Percentiles rank a stretch among this genome's conserved stretches.
Conservation (phyloP, 1,284 basidiomycete genomes). For the Tilletia indica region DNA sequence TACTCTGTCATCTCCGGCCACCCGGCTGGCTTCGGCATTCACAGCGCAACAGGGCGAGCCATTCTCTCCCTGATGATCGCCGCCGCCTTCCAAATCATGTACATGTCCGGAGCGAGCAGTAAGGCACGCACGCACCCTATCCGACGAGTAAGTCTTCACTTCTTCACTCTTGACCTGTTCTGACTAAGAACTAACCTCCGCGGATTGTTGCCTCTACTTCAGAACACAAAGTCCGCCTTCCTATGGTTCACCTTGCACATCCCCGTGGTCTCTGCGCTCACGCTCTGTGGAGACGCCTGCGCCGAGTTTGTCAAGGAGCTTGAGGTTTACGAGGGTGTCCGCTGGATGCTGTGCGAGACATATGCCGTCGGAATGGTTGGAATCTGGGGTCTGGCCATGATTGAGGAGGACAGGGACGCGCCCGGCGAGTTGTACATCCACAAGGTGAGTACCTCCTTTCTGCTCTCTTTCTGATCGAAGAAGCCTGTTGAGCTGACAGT, state of each 20-base stretch:
- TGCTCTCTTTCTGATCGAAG: not conserved
- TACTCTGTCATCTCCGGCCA: slow-evolving; percentile 29
- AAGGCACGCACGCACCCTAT: slow-evolving; percentile 36
- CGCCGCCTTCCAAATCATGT: slow-evolving; percentile 36
- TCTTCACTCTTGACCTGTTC: not conserved
- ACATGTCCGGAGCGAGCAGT: slow-evolving; percentile 33
- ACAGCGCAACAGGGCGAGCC: slow-evolving; percentile 32
- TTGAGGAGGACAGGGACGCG: slow-evolving; percentile 39
- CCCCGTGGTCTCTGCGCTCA: slow-evolving; percentile 39
- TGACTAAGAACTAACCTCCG: not conserved
- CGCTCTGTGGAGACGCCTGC: slow-evolving; percentile 40
- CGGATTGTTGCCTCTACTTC: not conserved
- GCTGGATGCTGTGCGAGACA: slow-evolving; percentile 38
- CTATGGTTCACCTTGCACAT: slow-evolving; percentile 37
- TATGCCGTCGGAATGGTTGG: slow-evolving; percentile 40
- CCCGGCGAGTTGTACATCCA: slow-evolving; percentile 36
- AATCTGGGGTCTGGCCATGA: slow-evolving; percentile 32
- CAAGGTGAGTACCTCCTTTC: slow-evolving; percentile 19
- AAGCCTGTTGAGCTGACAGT: not conserved
- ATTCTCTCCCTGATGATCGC: slow-evolving; percentile 36
- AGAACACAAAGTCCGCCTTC: slow-evolving; percentile 20
- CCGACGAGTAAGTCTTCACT: slow-evolving; percentile 19
- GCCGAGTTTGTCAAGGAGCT: slow-evolving; percentile 41
- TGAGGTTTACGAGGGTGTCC: slow-evolving; percentile 30
- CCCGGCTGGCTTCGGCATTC: slow-evolving; percentile 39